Conservation (phyloP, 176 grass and related monocot genomes). For the Zizania latifolia region DNA sequence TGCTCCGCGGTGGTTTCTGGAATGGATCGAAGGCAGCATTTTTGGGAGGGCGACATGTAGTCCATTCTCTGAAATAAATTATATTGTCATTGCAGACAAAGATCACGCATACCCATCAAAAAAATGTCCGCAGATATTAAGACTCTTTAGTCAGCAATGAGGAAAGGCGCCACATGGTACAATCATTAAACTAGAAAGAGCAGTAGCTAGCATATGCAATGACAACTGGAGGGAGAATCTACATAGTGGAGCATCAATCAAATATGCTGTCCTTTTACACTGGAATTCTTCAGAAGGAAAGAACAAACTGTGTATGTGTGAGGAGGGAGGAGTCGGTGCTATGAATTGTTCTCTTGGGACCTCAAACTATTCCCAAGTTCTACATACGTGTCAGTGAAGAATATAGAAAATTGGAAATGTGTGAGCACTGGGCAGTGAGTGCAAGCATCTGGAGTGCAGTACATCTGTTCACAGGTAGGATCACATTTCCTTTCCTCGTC, state of each 20-base stretch:
- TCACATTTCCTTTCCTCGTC: background rate
- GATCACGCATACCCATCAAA: background rate
- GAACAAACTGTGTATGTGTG: background rate
- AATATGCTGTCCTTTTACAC: background rate
- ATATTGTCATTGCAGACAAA: background rate
- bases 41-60: constrained; percentile 29
- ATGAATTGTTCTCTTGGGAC: background rate
- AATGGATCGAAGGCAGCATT: constrained; percentile 39
- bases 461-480: constrained; percentile 18
- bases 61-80: constrained; percentile 42
- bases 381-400: constrained; percentile 15
- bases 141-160: background rate
- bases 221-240: constrained; percentile 13
- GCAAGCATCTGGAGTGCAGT: constrained; percentile 29
- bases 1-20: constrained; percentile 27
- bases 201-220: constrained; percentile 21
- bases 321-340: background rate
- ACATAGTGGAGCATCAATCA: background rate
- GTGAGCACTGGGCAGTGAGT: constrained; percentile 16
- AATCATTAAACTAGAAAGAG: constrained; percentile 25
- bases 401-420: background rate
- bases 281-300: background rate
- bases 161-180: constrained; percentile 21
- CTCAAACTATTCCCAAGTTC: background rate
- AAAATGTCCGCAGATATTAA: background rate